These are phyloP conservation scores for Aspergillus fijiensis DNA, from an alignment of 2,329 filamentous ascomycete species.

Conservation along the genomic window DNA sequence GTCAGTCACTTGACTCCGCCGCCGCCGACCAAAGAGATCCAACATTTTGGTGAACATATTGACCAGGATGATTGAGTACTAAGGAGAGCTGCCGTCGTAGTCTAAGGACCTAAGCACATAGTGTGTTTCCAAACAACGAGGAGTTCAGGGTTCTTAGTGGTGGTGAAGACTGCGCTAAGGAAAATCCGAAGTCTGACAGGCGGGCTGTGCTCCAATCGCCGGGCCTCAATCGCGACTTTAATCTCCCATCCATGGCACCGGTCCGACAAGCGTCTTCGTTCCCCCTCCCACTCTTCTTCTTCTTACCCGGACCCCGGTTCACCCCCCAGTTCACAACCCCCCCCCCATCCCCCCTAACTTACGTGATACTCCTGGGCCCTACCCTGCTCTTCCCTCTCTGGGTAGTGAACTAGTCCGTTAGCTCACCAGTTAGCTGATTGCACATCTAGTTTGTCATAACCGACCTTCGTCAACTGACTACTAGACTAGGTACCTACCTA, in stretches of 20 bases:
- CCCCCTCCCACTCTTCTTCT: neutral
- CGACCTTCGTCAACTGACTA: neutral
- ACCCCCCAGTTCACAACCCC: neutral
- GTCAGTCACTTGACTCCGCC: neutral
- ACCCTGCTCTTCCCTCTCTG: neutral
- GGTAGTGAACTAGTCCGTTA: neutral
- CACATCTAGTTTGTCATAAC: neutral
- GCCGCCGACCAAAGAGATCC: neutral
- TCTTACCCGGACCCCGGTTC: neutral
- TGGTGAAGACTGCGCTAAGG: neutral
- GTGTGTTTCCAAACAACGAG: neutral
- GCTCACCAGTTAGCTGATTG: neutral
- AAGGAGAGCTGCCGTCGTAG: neutral
- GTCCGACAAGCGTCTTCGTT: neutral
- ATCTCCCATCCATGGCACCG: constrained; percentile 2
- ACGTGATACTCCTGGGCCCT: neutral
- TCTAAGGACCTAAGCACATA: neutral
- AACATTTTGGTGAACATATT: neutral
- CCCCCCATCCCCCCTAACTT: neutral
- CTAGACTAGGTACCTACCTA: too few relatives aligned
- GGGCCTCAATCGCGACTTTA: constrained; percentile 1
- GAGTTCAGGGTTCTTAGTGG: neutral
- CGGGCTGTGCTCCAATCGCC: neutral
- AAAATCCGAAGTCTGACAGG: constrained; percentile 7
- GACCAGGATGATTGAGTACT: too few relatives aligned